Conservation (phyloP, 73 alveolate genomes). For the Paramecium sexaurelia region DNA sequence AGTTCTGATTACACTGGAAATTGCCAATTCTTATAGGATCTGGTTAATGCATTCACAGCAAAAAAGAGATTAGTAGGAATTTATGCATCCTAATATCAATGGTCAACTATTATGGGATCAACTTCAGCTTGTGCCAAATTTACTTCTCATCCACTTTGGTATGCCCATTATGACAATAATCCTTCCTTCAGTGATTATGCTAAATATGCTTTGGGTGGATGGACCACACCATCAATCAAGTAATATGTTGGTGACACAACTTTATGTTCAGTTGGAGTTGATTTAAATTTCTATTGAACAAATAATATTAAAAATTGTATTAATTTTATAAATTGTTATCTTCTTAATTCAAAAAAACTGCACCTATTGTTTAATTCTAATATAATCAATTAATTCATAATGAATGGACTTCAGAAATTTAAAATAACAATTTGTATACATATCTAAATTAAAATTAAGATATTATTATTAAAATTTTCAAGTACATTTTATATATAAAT, state of each 20-base stretch:
- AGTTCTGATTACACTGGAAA: constrained; percentile 66
- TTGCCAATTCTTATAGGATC: constrained; percentile 66
- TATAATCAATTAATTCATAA: no score
- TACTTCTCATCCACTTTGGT: constrained; percentile 79
- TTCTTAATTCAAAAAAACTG: no score
- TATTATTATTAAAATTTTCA: no score
- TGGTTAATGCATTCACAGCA: constrained; percentile 64
- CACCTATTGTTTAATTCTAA: no score
- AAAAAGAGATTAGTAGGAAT: constrained; percentile 73
- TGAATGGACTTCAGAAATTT: no score
- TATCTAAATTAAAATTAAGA: no score
- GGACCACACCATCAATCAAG: constrained; percentile 80
- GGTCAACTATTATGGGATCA: constrained; percentile 81
- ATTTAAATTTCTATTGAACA: constrained; percentile 69
- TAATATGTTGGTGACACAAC: constrained; percentile 78
- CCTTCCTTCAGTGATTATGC: constrained; percentile 77
- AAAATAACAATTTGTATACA: no score
- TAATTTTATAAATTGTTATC: no score
- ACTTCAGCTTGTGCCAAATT: constrained; percentile 72
- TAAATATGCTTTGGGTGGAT: constrained; percentile 76
- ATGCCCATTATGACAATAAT: constrained; percentile 86
- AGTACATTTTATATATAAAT: no score
- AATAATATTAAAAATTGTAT: background rate
- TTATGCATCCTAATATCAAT: constrained; percentile 73
- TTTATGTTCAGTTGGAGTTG: constrained; percentile 81